Conservation (phyloP, 192 early-diverging fungal species). For the Podila horticola region DNA sequence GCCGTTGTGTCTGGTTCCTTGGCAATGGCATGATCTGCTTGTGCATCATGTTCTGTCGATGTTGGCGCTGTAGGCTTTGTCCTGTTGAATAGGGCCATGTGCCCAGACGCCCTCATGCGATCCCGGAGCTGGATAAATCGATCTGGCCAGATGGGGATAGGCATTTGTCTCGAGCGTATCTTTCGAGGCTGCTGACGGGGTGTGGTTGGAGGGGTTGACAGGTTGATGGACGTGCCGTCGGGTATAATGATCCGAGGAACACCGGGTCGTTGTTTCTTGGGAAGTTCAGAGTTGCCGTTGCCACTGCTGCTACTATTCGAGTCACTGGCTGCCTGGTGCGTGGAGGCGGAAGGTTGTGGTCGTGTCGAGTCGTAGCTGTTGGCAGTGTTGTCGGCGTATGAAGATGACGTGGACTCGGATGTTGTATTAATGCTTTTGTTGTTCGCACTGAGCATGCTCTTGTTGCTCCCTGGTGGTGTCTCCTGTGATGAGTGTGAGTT, state of each 20-base stretch:
- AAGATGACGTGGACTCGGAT: too few species aligned
- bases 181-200: neutral
- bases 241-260: slow-evolving; percentile 36
- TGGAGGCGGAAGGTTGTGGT: neutral
- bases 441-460: too few species aligned
- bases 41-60: neutral
- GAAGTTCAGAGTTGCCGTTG: neutral
- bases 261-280: slow-evolving; percentile 7
- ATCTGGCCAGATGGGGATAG: neutral
- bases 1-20: neutral
- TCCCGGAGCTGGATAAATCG: slow-evolving; percentile 16
- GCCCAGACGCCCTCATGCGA: neutral
- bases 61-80: neutral
- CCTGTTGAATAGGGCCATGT: too few species aligned
- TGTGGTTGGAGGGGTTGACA: slow-evolving; percentile 24
- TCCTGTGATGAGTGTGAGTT: too few species aligned
- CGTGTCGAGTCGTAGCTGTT: neutral
- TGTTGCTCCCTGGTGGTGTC: too few species aligned
- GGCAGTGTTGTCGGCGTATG: too few species aligned
- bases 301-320: neutral
- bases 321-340: neutral
- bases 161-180: neutral
- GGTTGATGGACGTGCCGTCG: slow-evolving; percentile 31
- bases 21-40: neutral
- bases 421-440: too few species aligned